Evolutionary conservation across 441 rosid genomes (phyloP), one percentile per base, ranked within the genome.

Genomic region (Erodium texanum): DNA sequence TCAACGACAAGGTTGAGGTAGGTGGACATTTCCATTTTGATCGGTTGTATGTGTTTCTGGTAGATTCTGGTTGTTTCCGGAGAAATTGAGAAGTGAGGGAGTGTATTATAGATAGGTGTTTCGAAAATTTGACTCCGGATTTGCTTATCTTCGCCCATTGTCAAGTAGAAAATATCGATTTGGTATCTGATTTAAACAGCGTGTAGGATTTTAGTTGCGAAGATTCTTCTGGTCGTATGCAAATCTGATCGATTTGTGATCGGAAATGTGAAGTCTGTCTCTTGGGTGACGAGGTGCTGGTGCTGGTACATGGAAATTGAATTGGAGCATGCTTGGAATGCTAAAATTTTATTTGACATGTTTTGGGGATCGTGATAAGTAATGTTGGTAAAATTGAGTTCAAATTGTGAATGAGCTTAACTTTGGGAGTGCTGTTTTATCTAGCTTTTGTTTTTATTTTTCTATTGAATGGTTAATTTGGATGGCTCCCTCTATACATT

Each of bases 1-100:
- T 58, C 62, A 23, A 58, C 24, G 62, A 58, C 7, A 58, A 58
- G 62, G 62, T 58, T 10, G 62, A 58, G 63, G 63, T 58, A 12
- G 24, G 63, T 20, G 24, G 24, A 43, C 50, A 43, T 43, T 43
- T 43, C 16, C 1, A 43, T 43, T 43, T 58, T 8, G 27, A 20
- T 58, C 36, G 36, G 36, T 5, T 32, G 36, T 32, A n/a, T 43
- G 18, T 18, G 1, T 16, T 54, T 54, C 61, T 19, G 24, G 27
- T 22, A 24, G 27, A 58, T 58, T 58, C 63, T 58, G 63, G 20
- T 58, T 58, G 63, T 15, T 20, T 58, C 63, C 29, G 14, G 63
- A 22, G 36, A 32, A 32, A 32, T 32, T 7, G 36, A 32, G 36
- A 32, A 32, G 62, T 9, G 14, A 3, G 62, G 11, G 24, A 19